phyloP scores from a whole-genome alignment of 495 filamentous ascomycete genomes.

The Xylaria acuta region DNA sequence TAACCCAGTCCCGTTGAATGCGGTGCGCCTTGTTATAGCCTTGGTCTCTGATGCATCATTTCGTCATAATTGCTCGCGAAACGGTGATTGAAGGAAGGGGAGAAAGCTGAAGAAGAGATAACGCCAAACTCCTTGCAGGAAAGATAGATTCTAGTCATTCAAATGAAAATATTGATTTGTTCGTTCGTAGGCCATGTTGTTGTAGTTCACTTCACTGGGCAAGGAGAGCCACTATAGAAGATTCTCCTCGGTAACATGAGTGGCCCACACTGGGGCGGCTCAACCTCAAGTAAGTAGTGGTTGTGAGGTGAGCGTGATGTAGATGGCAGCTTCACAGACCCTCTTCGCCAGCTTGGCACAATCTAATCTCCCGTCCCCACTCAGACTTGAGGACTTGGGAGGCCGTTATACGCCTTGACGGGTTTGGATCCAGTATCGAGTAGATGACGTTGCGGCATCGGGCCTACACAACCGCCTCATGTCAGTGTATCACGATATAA shows the following conservation, averaged over 20 bases:
- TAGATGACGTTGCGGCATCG: conserved; percentile 99
- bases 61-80: conserved; percentile 25
- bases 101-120: conserved; percentile 11
- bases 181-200: background rate
- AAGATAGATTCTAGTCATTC: conserved; percentile 27
- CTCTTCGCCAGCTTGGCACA: conserved; percentile 95
- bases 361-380: conserved; percentile 95
- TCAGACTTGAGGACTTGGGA: conserved; percentile 97
- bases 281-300: background rate
- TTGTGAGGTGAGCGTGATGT: background rate
- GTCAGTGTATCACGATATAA: conserved; percentile 32
- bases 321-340: conserved; percentile 58
- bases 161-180: conserved; percentile 15
- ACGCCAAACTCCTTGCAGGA: conserved; percentile 28
- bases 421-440: conserved; percentile 96
- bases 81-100: background rate
- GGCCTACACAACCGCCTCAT: conserved; percentile 60
- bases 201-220: background rate
- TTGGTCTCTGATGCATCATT: conserved; percentile 28
- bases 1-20: conserved; percentile 40
- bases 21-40: conserved; percentile 39
- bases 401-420: conserved; percentile 87
- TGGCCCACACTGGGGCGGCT: background rate
- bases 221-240: background rate
- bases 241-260: background rate